phyloP scores from a whole-genome alignment of 352 stramenopile genomes.

The Phytophthora pseudosyringae region DNA sequence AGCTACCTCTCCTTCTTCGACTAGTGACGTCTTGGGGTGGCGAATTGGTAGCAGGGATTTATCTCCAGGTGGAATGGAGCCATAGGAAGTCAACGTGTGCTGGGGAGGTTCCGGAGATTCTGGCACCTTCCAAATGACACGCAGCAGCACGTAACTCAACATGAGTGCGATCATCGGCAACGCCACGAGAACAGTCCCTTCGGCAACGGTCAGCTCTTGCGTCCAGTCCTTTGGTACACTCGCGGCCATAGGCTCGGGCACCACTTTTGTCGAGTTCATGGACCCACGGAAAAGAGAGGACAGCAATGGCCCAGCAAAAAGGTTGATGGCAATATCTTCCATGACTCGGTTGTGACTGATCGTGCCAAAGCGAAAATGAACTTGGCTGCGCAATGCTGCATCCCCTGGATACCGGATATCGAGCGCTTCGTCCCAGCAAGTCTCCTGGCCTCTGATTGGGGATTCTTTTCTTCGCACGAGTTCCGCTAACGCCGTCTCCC shows the following conservation, averaged over 20 bases:
- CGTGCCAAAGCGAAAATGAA: slow-evolving; percentile 12
- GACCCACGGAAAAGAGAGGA: slow-evolving; percentile 9
- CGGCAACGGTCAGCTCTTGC: slow-evolving; percentile 27
- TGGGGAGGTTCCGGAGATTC: slow-evolving; percentile 34
- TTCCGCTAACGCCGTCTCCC: slow-evolving; percentile 22
- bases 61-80: slow-evolving; percentile 35
- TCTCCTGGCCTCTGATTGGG: slow-evolving; percentile 18
- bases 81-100: slow-evolving; percentile 45
- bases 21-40: slow-evolving; percentile 53
- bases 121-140: slow-evolving; percentile 68
- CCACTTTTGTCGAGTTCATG: slow-evolving; percentile 11
- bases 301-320: slow-evolving; percentile 21
- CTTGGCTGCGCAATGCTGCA: not conserved
- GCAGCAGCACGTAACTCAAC: slow-evolving; percentile 68
- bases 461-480: slow-evolving; percentile 33
- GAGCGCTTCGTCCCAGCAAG: slow-evolving; percentile 18
- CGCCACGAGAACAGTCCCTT: slow-evolving; percentile 36
- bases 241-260: not conserved
- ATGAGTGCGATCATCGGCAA: slow-evolving; percentile 57
- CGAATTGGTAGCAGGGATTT: slow-evolving; percentile 41
- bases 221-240: slow-evolving; percentile 38
- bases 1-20: slow-evolving; percentile 67
- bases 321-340: slow-evolving; percentile 6
- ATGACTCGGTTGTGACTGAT: slow-evolving; percentile 9
- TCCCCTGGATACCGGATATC: not conserved